Evolutionary conservation across 305 asterid species (phyloP).

Genomic region (Rubia tinctorum): DNA sequence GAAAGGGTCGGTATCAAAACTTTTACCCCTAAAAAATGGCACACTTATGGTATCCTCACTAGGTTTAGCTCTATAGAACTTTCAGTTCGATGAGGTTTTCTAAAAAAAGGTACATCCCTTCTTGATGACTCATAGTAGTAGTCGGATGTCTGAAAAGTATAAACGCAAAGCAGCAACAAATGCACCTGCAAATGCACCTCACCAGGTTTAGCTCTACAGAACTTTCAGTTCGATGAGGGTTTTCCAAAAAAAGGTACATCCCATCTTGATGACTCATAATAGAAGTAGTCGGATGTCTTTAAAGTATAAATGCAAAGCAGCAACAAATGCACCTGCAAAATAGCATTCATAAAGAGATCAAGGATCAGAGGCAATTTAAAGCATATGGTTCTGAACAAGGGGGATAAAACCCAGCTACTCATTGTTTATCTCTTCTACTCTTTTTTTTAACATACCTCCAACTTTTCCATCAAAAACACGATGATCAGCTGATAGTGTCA

Average conservation of each 20-base stretch:
- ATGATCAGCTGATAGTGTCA: conserved; percentile 92
- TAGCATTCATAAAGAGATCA: background rate
- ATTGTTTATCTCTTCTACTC: background rate
- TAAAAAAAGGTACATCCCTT: background rate
- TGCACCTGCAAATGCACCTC: conserved; percentile 54
- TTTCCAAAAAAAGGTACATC: conserved; percentile 5
- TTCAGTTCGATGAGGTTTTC: background rate
- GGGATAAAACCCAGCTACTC: background rate
- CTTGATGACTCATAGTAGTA: conserved; percentile 44
- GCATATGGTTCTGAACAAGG: background rate
- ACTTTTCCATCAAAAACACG: conserved; percentile 95
- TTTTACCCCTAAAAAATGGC: conserved; percentile 27
- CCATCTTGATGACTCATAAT: conserved; percentile 29
- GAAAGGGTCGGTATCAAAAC: conserved; percentile 13
- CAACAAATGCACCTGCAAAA: conserved; percentile 67
- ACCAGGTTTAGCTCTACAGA: conserved; percentile 11
- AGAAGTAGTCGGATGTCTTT: conserved; percentile 75
- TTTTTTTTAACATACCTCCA: conserved; percentile 53
- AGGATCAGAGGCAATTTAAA: background rate
- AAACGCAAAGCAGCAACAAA: conserved; percentile 60
- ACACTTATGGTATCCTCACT: conserved; percentile 23
- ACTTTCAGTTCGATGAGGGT: background rate
- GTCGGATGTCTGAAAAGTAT: conserved; percentile 76
- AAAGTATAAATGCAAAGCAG: conserved; percentile 67
- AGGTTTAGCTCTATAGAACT: conserved; percentile 5